Evolutionary conservation across 306 rosid genomes (phyloP), one percentile per base, ranked within the genome.

Genomic region (Vigna angularis): DNA sequence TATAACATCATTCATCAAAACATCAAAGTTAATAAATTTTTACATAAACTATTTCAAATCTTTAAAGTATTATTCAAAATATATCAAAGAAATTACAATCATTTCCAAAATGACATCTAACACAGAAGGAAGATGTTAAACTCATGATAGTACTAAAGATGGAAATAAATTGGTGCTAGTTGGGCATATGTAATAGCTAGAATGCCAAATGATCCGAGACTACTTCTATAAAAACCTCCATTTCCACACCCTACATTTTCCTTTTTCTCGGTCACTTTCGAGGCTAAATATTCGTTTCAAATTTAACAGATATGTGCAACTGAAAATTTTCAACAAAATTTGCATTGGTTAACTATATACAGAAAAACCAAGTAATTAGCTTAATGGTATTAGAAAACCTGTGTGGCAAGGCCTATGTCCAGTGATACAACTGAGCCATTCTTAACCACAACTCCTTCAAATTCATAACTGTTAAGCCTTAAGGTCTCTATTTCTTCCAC

Each of bases 171-270:
- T 4, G 97, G 93, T 59, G 98, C 91, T 1, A 82, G 79, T 47
- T 86, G 42, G 55, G 90, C 87, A 63, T 93, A 84, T 10, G 98
- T 96, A 18, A 91, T 74, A 63, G 86, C 93, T 38, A 91, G 50
- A 76, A 93, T 11, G 3, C 98, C 98, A 70, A 93, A 93, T 66
- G 98, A 97, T 80, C 98, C 98, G 2, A 85, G 76, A 26, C 56
- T 69, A 80, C 86, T 83, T 85, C 91, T 88, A 9, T 88, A 90
- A 8, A 4, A 24, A 26, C 93, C 90, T 67, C 98, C 97, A 38
- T 55, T 85, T 32, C 92, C 89, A 58, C 98, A 93, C 0, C 95
- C 92, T 4, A 9, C 75, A 56, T 9, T 67, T 9, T 56, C 70
- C 24, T 80, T 70, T 18, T 80, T 70, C 0, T 61, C 75, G 7